These are phyloP conservation scores for Aspergillus candidus DNA, from an alignment of 2,329 filamentous ascomycete genomes.

Conservation along the genomic window DNA sequence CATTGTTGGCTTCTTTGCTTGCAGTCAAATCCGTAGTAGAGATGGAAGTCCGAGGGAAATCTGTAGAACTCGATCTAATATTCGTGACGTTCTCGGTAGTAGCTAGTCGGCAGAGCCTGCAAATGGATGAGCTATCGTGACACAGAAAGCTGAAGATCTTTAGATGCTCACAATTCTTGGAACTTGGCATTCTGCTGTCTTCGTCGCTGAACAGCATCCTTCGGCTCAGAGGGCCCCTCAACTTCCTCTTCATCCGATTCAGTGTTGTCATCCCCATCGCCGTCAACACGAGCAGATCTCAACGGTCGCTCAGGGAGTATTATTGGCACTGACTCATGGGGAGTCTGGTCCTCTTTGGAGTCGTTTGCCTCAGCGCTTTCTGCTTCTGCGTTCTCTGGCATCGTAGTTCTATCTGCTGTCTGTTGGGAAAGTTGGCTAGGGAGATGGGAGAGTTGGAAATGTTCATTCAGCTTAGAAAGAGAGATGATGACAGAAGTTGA, in stretches of 20 bases:
- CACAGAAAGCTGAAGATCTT: not conserved
- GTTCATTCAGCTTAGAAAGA: too few relatives aligned
- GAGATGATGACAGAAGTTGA: too few relatives aligned
- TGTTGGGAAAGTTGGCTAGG: too few relatives aligned
- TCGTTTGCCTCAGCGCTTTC: too few relatives aligned
- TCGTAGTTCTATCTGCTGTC: too few relatives aligned
- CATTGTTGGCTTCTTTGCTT: constrained; percentile 47
- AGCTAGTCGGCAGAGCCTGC: constrained; percentile 38
- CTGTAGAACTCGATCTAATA: constrained; percentile 28
- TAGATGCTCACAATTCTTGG: constrained; percentile 37
- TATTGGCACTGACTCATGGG: too few relatives aligned
- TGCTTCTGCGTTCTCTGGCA: too few relatives aligned
- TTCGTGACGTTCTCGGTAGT: constrained; percentile 38
- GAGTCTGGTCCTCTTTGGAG: too few relatives aligned
- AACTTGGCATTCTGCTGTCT: constrained; percentile 49
- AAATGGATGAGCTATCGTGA: constrained; percentile 5
- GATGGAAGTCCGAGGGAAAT: constrained; percentile 40
- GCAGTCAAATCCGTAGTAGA: constrained; percentile 51
- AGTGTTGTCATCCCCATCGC: constrained; percentile 8
- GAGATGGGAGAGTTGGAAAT: too few relatives aligned
- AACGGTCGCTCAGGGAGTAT: too few relatives aligned
- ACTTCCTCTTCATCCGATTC: constrained; percentile 28
- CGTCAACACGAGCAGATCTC: not conserved
- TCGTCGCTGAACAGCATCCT: constrained; percentile 40
- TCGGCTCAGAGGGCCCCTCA: constrained; percentile 8